A percentile compares a stretch with the other conserved stretches of the same genome.
Evolutionary conservation across 176 grass and related monocot species (phyloP).

Genomic region (Musa itinerans): DNA sequence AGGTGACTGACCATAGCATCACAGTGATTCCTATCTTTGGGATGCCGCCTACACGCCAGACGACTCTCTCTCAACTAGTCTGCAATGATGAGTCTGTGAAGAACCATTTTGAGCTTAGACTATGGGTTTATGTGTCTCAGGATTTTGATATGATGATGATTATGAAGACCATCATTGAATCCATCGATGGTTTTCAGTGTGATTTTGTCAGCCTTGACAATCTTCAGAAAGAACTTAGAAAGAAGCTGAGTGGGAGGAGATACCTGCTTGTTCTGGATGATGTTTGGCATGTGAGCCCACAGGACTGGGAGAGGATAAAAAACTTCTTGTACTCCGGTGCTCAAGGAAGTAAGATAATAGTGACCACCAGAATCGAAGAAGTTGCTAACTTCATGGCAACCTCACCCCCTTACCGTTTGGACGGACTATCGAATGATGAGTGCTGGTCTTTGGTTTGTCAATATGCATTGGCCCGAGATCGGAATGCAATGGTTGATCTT

Average conservation of each 20-base stretch:
- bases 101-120: constrained; percentile 7
- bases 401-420: constrained; percentile 21
- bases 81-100: constrained; percentile 21
- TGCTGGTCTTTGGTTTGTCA: constrained; percentile 50
- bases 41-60: constrained; percentile 25
- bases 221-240: background rate
- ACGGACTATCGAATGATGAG: constrained; percentile 32
- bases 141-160: constrained; percentile 17
- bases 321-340: constrained; percentile 39
- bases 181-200: background rate
- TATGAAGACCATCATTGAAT: constrained; percentile 15
- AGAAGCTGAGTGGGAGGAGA: constrained; percentile 29
- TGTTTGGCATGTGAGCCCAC: constrained; percentile 35
- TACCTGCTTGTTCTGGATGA: constrained; percentile 65
- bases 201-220: background rate
- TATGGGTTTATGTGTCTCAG: constrained; percentile 18
- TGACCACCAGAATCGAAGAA: constrained; percentile 36
- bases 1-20: background rate
- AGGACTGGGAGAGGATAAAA: constrained; percentile 45
- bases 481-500: constrained; percentile 22
- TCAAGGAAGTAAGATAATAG: constrained; percentile 27
- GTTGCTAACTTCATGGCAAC: constrained; percentile 42
- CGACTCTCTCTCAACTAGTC: constrained; percentile 26
- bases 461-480: constrained; percentile 37
- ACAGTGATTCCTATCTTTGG: constrained; percentile 25